Percentiles rank a stretch among this genome's conserved stretches.
phyloP scores from a whole-genome alignment of 164 flowering plant genomes.

The Kalanchoe fedtschenkoi region DNA sequence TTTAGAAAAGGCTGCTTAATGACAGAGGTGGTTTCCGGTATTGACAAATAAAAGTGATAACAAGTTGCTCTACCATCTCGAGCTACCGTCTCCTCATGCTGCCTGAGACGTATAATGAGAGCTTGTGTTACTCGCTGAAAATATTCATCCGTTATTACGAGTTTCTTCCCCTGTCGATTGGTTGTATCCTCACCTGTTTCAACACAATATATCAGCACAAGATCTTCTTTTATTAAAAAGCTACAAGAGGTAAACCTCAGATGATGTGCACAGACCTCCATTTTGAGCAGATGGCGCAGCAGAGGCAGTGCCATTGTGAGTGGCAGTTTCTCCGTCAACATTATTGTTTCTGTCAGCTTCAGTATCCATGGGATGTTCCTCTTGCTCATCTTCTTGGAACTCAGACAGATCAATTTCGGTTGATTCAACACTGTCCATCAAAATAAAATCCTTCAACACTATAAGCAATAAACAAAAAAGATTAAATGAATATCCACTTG shows the following conservation, averaged over 20 bases:
- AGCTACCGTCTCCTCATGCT: constrained; percentile 62
- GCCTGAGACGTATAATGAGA: constrained; percentile 78
- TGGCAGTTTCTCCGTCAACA: constrained; percentile 26
- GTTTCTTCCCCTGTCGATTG: constrained; percentile 41
- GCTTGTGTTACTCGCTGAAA: constrained; percentile 85
- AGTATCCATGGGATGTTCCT: constrained; percentile 17
- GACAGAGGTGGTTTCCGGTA: background rate
- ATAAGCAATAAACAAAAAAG: background rate
- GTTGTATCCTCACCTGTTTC: constrained; percentile 37
- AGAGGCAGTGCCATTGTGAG: constrained; percentile 26
- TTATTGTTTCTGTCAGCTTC: constrained; percentile 11
- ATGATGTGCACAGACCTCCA: constrained; percentile 20
- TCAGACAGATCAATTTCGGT: constrained; percentile 90
- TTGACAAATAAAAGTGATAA: background rate
- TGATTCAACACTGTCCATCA: constrained; percentile 73
- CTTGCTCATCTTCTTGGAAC: constrained; percentile 47
- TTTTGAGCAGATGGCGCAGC: constrained; percentile 27
- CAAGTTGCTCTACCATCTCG: constrained; percentile 46
- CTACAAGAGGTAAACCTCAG: background rate
- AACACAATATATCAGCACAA: constrained; percentile 4
- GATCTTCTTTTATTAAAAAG: background rate
- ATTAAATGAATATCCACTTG: background rate
- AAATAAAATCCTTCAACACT: constrained; percentile 5
- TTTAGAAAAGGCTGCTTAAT: background rate
- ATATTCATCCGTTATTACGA: constrained; percentile 65